Conservation (phyloP, 2,329 filamentous ascomycete species). For the Aspergillus sp. region DNA sequence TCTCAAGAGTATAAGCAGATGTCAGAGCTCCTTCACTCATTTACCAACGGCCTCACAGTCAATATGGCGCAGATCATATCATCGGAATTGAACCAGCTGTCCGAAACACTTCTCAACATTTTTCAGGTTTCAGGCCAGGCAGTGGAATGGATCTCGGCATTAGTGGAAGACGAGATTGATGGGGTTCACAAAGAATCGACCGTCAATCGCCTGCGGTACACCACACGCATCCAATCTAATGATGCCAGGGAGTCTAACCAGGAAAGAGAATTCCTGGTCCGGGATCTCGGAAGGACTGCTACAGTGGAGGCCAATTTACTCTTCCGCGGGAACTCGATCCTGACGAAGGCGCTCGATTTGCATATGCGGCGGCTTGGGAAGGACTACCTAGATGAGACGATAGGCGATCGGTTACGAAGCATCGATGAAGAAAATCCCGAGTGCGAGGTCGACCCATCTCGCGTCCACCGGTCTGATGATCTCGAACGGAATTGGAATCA, state of each 20-base stretch:
- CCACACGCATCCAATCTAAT: conserved; percentile 57
- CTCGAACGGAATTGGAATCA: conserved; percentile 76
- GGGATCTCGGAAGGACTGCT: conserved; percentile 58
- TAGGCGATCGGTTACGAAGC: conserved; percentile 77
- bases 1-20: conserved; percentile 77
- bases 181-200: conserved; percentile 77
- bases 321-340: conserved; percentile 87
- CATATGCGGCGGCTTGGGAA: conserved; percentile 93
- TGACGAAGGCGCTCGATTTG: conserved; percentile 88
- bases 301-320: conserved; percentile 82
- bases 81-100: conserved; percentile 68
- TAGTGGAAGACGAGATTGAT: conserved; percentile 96
- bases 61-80: conserved; percentile 77
- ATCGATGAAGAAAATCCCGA: conserved; percentile 88
- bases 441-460: conserved; percentile 91
- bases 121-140: conserved; percentile 86
- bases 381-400: conserved; percentile 81
- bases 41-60: conserved; percentile 73
- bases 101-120: conserved; percentile 84
- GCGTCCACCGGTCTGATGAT: conserved; percentile 60
- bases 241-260: conserved; percentile 51
- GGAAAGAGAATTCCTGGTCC: conserved; percentile 54
- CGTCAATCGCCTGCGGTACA: conserved; percentile 55
- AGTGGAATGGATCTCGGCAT: conserved; percentile 80
- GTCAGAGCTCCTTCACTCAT: conserved; percentile 75